phyloP scores from a whole-genome alignment of 805 yeast genomes.

The Millerozyma acaciae region DNA sequence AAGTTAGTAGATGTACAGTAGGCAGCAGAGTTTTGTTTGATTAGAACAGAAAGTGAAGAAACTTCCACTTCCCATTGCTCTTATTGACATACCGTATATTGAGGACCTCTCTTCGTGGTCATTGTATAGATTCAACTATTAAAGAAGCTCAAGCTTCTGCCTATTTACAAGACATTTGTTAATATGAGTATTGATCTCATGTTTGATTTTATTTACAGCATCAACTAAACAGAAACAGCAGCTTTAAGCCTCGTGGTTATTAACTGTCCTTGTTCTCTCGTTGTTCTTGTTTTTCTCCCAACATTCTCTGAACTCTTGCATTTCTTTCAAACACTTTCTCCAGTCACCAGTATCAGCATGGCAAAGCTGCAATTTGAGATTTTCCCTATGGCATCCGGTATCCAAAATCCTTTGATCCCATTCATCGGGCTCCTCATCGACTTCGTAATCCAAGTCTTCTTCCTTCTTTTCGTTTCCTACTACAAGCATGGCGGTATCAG shows the following conservation, averaged over 20 bases:
- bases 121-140: too few relatives aligned
- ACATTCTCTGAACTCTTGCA: conserved; percentile 58
- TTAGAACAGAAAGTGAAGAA: too few relatives aligned
- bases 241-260: conserved; percentile 25
- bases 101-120: too few relatives aligned
- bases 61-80: too few relatives aligned
- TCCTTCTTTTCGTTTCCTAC: conserved; percentile 1
- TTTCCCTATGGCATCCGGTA: conserved; percentile 43
- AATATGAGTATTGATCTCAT: too few relatives aligned
- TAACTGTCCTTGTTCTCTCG: conserved; percentile 42
- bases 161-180: too few relatives aligned
- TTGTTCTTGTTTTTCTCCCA: conserved; percentile 58
- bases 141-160: too few relatives aligned
- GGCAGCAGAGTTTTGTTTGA: too few relatives aligned
- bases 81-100: too few relatives aligned
- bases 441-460: conserved; percentile 7
- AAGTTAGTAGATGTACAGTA: too few relatives aligned
- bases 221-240: too few relatives aligned
- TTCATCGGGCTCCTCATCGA: conserved; percentile 43
- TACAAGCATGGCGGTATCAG: background rate
- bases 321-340: conserved; percentile 38
- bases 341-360: conserved; percentile 47
- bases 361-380: conserved; percentile 36
- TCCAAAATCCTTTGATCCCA: conserved; percentile 45
- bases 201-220: too few relatives aligned